Evolutionary conservation across 139 green algal species (phyloP).

Genomic region (Pycnococcus provasolii): DNA sequence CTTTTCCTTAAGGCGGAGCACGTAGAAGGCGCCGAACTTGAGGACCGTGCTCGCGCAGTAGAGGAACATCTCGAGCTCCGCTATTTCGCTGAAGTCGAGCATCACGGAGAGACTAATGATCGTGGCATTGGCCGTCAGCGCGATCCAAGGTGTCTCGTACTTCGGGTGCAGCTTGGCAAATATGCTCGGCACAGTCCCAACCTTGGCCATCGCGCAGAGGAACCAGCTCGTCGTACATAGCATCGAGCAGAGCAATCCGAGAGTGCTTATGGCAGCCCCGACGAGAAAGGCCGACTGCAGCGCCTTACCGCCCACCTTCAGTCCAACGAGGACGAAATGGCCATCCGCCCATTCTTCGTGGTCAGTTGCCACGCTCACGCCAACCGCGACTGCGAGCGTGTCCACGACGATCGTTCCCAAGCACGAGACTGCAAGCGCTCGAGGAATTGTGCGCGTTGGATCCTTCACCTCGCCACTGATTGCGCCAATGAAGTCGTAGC

Average conservation of each 20-base stretch:
- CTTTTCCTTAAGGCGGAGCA: no score
- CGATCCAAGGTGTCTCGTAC: no score
- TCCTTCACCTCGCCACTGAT: slow-evolving; percentile 17
- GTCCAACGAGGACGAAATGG: no score
- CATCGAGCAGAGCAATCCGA: slow-evolving; percentile 15
- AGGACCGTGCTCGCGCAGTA: no score
- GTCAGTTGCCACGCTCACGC: no score
- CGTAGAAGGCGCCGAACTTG: no score
- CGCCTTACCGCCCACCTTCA: neutral
- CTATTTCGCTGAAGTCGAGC: no score
- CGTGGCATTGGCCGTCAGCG: no score
- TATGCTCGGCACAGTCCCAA: slow-evolving; percentile 2
- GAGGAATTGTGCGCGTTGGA: slow-evolving; percentile 5
- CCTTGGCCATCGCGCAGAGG: slow-evolving; percentile 14
- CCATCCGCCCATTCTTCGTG: no score
- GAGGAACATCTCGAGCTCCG: no score
- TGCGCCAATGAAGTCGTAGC: slow-evolving; percentile 7
- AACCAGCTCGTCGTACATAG: slow-evolving; percentile 14
- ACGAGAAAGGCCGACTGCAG: neutral
- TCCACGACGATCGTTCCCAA: neutral
- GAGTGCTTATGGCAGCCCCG: neutral
- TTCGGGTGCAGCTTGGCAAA: slow-evolving; percentile 13
- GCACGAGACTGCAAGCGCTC: neutral
- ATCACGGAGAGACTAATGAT: no score
- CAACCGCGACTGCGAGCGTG: no score